Base-by-base conservation (phyloP, 345 rosid species). In the Hibiscus tridactylites region DNA sequence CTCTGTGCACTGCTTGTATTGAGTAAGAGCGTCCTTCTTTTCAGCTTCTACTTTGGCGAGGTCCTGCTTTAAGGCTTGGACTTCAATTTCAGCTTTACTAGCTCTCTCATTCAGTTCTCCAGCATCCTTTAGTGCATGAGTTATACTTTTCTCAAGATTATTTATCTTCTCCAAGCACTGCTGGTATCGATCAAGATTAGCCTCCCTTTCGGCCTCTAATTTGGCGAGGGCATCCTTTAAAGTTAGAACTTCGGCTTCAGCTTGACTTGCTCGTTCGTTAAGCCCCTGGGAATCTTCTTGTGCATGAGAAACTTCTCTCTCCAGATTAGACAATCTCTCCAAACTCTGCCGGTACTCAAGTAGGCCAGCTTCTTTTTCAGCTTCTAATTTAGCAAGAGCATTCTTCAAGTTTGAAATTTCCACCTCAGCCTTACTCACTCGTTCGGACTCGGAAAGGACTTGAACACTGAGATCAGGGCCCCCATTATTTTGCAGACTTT, bases 351-450 rank as follows among this genome's bases (percentile, higher is more conserved):
- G 91, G 83, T 89, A 92, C 81, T 90, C 85, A 73, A 81, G 81
- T 73, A 85, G 52, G 81, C 68, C 90, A 77, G 90, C 96, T 78
- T 92, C 93, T 80, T 92, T 95, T 79, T 95, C 97, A 75, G 85
- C 90, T 81, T 95, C 96, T 73, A 95, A 81, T 83, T 82, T 89
- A 62, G 94, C 79, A 71, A 95, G 92, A 60, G 86, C 88, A 61
- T 86, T 88, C 84, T 86, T 90, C 58, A 95, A 83, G 61, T 78
- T 82, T 54, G 78, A 73, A 49, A 95, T 89, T 77, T 90, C 99
- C 74, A 79, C 77, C 83, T 92, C 99, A 24, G 91, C 87, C 79
- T 81, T 87, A 75, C 82, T 76, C 59, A 84, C 73, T 26, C 88
- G 85, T 72, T 89, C 92, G 46, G 88, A 88, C 24, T 84, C 87